Conservation (phyloP, 495 filamentous ascomycete species). For the Penicillium ucsense region DNA sequence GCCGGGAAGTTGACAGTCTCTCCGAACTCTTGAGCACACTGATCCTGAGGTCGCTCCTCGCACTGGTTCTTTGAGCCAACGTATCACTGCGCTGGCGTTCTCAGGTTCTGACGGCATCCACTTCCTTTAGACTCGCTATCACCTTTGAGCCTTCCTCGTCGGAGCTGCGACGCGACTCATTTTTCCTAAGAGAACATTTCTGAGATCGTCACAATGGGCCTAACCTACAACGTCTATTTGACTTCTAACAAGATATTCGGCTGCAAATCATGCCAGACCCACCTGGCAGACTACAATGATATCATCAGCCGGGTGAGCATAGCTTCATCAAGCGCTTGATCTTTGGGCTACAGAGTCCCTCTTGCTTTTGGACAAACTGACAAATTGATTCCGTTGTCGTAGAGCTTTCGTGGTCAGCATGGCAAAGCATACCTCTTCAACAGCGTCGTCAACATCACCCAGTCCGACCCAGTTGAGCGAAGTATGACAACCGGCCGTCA, state of each 20-base stretch:
- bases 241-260: constrained; percentile 85
- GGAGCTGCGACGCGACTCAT: neutral
- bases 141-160: too few species aligned
- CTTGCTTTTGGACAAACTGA: constrained; percentile 4
- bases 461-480: constrained; percentile 74
- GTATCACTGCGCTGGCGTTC: too few species aligned
- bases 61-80: too few species aligned
- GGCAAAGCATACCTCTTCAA: constrained; percentile 98
- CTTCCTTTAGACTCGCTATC: too few species aligned
- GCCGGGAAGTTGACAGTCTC: too few species aligned
- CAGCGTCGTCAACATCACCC: constrained; percentile 78
- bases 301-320: constrained; percentile 80
- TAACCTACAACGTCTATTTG: constrained; percentile 93
- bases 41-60: too few species aligned
- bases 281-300: constrained; percentile 88
- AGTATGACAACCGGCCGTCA: constrained; percentile 98
- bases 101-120: too few species aligned
- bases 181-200: neutral
- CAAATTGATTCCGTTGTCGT: neutral
- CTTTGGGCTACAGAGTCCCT: neutral
- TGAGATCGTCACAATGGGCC: constrained; percentile 58
- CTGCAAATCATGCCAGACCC: constrained; percentile 92
- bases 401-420: constrained; percentile 98
- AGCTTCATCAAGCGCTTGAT: constrained; percentile 5
- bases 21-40: too few species aligned